Evolutionary conservation across 1,139 yeast genomes (phyloP).

Genomic region (Lodderomyces margitis): DNA sequence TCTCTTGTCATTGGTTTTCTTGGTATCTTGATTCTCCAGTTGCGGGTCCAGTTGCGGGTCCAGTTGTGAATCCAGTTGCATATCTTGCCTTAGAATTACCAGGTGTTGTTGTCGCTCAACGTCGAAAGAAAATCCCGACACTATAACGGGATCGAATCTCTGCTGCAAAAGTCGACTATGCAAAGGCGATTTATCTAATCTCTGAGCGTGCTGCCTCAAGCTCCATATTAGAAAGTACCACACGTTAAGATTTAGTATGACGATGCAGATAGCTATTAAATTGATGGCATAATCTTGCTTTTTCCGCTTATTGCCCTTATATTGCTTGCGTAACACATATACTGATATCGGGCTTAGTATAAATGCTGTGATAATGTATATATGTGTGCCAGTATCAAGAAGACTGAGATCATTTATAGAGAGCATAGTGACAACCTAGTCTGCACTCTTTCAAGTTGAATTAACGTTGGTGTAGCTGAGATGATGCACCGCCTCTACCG

Average conservation of each 20-base stretch:
- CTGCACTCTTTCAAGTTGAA: not conserved
- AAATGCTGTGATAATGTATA: not conserved
- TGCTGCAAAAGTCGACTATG: not conserved
- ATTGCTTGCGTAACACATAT: not conserved
- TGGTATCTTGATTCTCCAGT: not conserved
- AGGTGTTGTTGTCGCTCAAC: not conserved
- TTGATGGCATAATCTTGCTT: not conserved
- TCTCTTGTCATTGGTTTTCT: not conserved
- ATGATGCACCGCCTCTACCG: too few relatives aligned
- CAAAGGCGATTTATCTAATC: conserved; percentile 1
- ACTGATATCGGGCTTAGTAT: not conserved
- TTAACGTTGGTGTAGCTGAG: too few relatives aligned
- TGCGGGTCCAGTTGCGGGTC: not conserved
- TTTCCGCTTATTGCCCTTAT: not conserved
- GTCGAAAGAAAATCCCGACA: conserved; percentile 1
- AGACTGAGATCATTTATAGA: not conserved
- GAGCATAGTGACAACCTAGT: not conserved
- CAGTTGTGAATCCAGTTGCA: not conserved
- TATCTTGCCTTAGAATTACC: not conserved
- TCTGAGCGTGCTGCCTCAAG: not conserved
- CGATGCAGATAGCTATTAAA: not conserved
- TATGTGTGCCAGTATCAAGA: not conserved
- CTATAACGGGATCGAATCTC: not conserved
- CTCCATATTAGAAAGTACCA: conserved; percentile 3
- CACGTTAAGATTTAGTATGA: conserved; percentile 3